Conservation (phyloP, 441 rosid genomes). For the Dalechampia spathulata region DNA sequence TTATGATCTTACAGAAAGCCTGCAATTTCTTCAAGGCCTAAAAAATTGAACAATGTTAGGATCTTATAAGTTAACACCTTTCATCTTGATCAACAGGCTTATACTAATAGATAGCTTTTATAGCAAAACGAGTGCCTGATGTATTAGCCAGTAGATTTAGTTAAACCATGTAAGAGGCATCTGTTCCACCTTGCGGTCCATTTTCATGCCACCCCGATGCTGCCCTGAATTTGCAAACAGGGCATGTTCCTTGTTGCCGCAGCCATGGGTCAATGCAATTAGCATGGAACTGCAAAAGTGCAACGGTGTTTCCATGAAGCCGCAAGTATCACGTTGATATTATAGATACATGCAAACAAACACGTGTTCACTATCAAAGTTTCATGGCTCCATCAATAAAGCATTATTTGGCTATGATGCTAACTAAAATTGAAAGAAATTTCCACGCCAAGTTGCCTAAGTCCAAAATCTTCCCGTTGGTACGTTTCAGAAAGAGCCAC, state of each 20-base stretch:
- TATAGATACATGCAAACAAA: too few relatives aligned
- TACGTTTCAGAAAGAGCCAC: neutral
- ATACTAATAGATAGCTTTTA: neutral
- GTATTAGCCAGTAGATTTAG: neutral
- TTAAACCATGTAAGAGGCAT: constrained; percentile 60
- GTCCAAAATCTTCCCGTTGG: too few relatives aligned
- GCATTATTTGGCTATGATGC: neutral
- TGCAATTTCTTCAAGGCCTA: neutral
- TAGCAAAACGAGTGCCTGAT: constrained; percentile 4
- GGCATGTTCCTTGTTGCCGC: constrained; percentile 88
- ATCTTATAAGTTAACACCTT: constrained; percentile 10
- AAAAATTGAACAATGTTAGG: neutral
- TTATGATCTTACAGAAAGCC: constrained; percentile 5
- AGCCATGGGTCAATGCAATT: constrained; percentile 87
- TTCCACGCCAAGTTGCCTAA: too few relatives aligned
- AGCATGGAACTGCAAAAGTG: constrained; percentile 65
- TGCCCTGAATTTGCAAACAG: constrained; percentile 77
- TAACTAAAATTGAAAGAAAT: too few relatives aligned
- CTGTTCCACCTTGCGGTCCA: constrained; percentile 31
- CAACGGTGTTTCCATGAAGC: constrained; percentile 2
- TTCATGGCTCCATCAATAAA: too few relatives aligned
- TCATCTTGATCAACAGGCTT: constrained; percentile 6
- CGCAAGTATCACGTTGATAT: neutral
- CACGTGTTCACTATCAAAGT: too few relatives aligned
- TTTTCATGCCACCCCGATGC: constrained; percentile 59